phyloP scores from a whole-genome alignment of 1,284 basidiomycete species.

The Coriolopsis trogii region DNA sequence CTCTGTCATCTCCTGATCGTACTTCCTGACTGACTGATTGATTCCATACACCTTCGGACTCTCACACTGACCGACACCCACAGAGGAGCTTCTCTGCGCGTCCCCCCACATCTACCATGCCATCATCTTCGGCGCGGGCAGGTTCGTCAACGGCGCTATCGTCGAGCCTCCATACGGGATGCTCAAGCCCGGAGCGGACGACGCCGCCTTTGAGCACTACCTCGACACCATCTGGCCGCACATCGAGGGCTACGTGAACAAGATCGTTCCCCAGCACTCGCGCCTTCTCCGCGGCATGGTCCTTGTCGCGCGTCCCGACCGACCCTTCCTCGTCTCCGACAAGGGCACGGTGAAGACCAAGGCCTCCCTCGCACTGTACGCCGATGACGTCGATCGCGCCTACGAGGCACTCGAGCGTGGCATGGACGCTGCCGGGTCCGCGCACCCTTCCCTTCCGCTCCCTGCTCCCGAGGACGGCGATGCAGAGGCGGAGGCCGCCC shows the following conservation, averaged over 20 bases:
- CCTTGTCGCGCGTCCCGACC: conserved; percentile 19
- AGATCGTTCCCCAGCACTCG: conserved; percentile 25
- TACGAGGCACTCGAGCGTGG: conserved; percentile 20
- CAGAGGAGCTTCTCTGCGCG: conserved; percentile 16
- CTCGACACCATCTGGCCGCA: conserved; percentile 14
- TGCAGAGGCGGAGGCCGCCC: conserved; percentile 5
- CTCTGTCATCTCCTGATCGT: no score
- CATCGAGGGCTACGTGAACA: conserved; percentile 19
- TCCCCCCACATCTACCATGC: conserved; percentile 14
- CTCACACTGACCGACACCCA: not conserved
- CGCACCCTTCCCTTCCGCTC: not conserved
- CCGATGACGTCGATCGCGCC: conserved; percentile 19
- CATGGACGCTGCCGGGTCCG: not conserved
- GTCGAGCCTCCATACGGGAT: conserved; percentile 8
- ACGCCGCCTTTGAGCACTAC: not conserved
- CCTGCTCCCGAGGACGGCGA: not conserved
- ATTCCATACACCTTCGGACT: not conserved
- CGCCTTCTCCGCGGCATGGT: conserved; percentile 24
- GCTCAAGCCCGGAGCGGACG: not conserved
- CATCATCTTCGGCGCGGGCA: conserved; percentile 20
- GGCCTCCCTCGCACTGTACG: conserved; percentile 18
- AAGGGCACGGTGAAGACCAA: conserved; percentile 22
- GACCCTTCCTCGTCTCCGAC: conserved; percentile 24
- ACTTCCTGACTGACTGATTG: not conserved
- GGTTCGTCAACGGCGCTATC: conserved; percentile 20